These are phyloP conservation scores for Backusella tarrabulga DNA, from an alignment of 192 early-diverging fungal genomes.

Conservation along the genomic window DNA sequence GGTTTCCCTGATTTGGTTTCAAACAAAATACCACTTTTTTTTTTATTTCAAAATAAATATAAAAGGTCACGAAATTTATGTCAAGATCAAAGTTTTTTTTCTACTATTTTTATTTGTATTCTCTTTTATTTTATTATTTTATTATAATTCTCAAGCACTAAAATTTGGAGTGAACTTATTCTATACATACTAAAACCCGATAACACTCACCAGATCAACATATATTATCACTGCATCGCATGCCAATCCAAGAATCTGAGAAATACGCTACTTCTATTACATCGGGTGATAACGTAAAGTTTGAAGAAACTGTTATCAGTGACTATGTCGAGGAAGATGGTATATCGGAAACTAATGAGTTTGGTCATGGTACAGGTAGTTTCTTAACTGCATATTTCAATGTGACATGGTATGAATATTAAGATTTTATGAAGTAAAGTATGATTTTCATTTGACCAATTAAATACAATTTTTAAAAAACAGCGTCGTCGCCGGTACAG, in stretches of 20 bases:
- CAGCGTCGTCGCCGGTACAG: slow-evolving; percentile 63
- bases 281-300: slow-evolving; percentile 3
- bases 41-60: background rate
- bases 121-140: background rate
- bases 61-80: background rate
- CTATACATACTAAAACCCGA: background rate
- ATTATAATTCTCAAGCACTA: background rate
- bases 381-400: slow-evolving; percentile 25
- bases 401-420: background rate
- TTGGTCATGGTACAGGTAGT: slow-evolving; percentile 19
- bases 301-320: slow-evolving; percentile 18
- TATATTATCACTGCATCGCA: background rate
- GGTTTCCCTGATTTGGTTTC: slow-evolving; percentile 4
- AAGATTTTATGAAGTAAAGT: no score
- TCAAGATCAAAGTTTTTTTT: background rate
- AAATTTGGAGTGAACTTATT: background rate
- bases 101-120: background rate
- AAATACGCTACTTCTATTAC: background rate
- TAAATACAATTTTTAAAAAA: no score
- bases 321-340: slow-evolving; percentile 15
- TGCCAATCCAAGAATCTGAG: slow-evolving; percentile 6
- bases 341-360: slow-evolving; percentile 14
- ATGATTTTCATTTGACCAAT: no score
- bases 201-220: background rate
- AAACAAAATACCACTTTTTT: background rate